Percentiles rank a stretch among this genome's conserved stretches.
Evolutionary conservation across 2,329 filamentous ascomycete species (phyloP).

Genomic region (Fusarium sp.): DNA sequence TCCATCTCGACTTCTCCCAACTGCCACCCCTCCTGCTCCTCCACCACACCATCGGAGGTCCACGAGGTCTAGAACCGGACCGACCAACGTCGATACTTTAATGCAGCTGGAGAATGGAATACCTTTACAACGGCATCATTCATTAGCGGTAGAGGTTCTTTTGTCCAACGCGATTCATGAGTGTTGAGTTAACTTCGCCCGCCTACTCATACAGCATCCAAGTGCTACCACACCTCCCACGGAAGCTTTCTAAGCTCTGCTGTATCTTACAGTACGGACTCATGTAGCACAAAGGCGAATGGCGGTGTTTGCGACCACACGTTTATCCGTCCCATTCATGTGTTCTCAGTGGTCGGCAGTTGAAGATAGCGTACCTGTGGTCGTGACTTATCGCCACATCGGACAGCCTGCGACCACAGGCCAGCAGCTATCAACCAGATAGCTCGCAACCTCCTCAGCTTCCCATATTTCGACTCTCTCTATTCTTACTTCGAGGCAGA

Average conservation of each 20-base stretch:
- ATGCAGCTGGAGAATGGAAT: constrained; percentile 13
- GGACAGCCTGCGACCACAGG: neutral
- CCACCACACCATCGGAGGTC: neutral
- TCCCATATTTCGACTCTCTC: no score
- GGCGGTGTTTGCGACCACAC: neutral
- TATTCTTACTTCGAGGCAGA: neutral
- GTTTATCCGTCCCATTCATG: neutral
- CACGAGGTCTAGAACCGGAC: constrained; percentile 12
- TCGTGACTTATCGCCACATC: no score
- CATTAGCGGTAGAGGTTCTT: constrained; percentile 1
- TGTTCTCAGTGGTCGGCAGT: neutral
- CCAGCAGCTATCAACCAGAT: neutral
- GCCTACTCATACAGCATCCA: constrained; percentile 6
- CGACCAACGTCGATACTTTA: constrained; percentile 11
- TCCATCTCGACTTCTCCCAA: neutral
- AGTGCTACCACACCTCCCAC: constrained; percentile 6
- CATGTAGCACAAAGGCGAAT: neutral
- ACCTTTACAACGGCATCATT: constrained; percentile 7
- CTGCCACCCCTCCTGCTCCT: no score
- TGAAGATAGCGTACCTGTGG: no score
- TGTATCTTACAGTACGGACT: neutral
- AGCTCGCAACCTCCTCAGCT: no score
- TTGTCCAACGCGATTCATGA: neutral
- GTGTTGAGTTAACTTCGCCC: neutral
- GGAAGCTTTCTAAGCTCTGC: neutral